These are phyloP conservation scores for Juncus inflexus DNA, from an alignment of 176 grass and related monocot species.

Conservation along the genomic window DNA sequence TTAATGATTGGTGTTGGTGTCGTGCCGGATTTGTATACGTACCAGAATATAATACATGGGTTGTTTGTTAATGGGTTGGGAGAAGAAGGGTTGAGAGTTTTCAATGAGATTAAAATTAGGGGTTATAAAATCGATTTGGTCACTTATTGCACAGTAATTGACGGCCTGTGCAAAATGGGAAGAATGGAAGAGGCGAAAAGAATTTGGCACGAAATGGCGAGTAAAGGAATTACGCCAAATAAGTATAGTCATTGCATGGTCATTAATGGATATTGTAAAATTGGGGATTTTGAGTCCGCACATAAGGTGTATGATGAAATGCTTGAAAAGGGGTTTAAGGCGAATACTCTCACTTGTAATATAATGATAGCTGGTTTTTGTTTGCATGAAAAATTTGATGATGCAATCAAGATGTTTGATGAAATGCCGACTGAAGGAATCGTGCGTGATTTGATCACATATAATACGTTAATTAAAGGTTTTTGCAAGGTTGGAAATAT, in stretches of 20 bases:
- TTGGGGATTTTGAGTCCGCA: constrained; percentile 54
- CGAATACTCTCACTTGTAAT: constrained; percentile 60
- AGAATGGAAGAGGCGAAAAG: constrained; percentile 29
- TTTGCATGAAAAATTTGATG: constrained; percentile 41
- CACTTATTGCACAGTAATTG: constrained; percentile 46
- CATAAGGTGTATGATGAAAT: constrained; percentile 62
- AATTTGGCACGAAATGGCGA: constrained; percentile 65
- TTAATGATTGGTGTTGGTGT: constrained; percentile 56
- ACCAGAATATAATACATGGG: constrained; percentile 49
- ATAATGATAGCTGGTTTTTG: constrained; percentile 43
- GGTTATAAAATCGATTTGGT: constrained; percentile 46
- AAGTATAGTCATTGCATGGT: constrained; percentile 52
- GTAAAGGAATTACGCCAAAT: constrained; percentile 48
- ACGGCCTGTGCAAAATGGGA: constrained; percentile 46
- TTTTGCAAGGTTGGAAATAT: constrained; percentile 54
- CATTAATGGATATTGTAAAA: constrained; percentile 36
- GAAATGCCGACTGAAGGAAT: constrained; percentile 58
- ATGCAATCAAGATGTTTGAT: constrained; percentile 46
- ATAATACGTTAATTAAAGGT: constrained; percentile 61
- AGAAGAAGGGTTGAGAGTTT: constrained; percentile 57
- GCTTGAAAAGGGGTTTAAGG: constrained; percentile 48
- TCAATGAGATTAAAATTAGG: constrained; percentile 62
- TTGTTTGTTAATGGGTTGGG: constrained; percentile 37
- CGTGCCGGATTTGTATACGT: constrained; percentile 37
- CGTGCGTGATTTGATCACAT: constrained; percentile 53